Evolutionary conservation across 768 basidiomycete genomes (phyloP), one percentile per base, ranked within the genome.

Genomic region (Russula earlei): DNA sequence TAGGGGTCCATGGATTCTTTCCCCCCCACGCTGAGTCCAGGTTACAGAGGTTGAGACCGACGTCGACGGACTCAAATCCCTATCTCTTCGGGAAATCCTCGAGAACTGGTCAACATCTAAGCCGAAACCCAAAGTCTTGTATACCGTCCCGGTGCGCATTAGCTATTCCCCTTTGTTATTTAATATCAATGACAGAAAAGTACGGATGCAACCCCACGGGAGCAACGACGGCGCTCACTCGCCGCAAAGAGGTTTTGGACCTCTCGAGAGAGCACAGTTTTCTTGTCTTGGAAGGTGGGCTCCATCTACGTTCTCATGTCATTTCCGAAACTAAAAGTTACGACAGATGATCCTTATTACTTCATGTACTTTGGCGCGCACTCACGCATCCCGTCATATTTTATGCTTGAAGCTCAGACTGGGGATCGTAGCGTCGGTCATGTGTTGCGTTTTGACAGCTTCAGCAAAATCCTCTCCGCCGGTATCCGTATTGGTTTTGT

Each of bases 131-230:
- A 89, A 81, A 68, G 72, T 84, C 0, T 71, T 95, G 38, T 95
- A 94, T 70, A 91, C 83, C 5, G 83, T 92, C 37, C 84, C 83
- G 4, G 85, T 87, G 31, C 22, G 56, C 17, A 7, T 49, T 33
- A 36, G 46, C 55, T 38, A 54, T 5, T 58, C 47, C 47, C n/a
- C 22, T 31, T 25, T 1, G 15, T 52, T 14, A 38, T n/a, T 2
- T 5, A 5, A 25, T 25, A 19, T 22, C 51, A 20, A 51, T 19
- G 1, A 34, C 25, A 46, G 11, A 43, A 15, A 57, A 87, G 84
- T 86, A 85, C 63, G 92, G 91, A 33, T 85, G 84, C 62, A 94
- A 94, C 68, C 92, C 91, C 3, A 88, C 85, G 8, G 92, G 92
- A 1, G 81, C 80, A 67, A 91, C 91, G 4, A 79, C 85, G 5